Evolutionary conservation across 768 basidiomycete species (phyloP).

Genomic region (Krasilnikovozyma curviuscula): DNA sequence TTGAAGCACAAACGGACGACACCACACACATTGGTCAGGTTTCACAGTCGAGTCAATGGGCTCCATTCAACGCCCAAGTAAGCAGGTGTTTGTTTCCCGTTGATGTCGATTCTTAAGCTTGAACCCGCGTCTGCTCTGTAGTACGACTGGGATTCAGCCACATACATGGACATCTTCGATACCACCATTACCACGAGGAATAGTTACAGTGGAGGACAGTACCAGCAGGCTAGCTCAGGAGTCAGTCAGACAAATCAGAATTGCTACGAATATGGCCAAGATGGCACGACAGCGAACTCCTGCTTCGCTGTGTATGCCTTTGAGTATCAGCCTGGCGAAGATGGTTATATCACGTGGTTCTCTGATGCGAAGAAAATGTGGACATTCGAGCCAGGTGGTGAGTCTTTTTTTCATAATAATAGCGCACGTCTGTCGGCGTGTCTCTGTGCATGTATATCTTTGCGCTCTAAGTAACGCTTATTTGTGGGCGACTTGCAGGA

Average conservation of each 20-base stretch:
- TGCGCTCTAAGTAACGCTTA: too few relatives aligned
- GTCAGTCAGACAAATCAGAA: slow-evolving; percentile 8
- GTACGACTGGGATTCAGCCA: background rate
- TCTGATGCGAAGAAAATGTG: slow-evolving; percentile 1
- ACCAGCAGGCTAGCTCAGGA: slow-evolving; percentile 6
- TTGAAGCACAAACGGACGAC: slow-evolving; percentile 57
- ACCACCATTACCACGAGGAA: background rate
- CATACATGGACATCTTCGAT: background rate
- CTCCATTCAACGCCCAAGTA: too few relatives aligned
- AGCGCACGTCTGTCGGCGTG: too few relatives aligned
- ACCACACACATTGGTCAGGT: slow-evolving; percentile 1
- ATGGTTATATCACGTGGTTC: slow-evolving; percentile 10
- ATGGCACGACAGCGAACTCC: background rate
- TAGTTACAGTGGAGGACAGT: slow-evolving; percentile 7
- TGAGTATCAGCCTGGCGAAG: slow-evolving; percentile 4
- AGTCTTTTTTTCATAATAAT: too few relatives aligned
- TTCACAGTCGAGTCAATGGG: slow-evolving; percentile 4
- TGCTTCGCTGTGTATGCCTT: slow-evolving; percentile 8
- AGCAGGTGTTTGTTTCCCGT: too few relatives aligned
- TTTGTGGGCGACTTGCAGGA: too few relatives aligned
- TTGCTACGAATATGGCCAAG: slow-evolving; percentile 4
- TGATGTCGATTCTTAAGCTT: too few relatives aligned
- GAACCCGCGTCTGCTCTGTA: background rate
- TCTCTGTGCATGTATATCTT: too few relatives aligned
- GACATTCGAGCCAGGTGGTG: slow-evolving; percentile 1